A percentile compares a stretch with the other conserved stretches of the same genome.
Conservation (phyloP, 2,329 filamentous ascomycete genomes). For the Blastomyces silverae region DNA sequence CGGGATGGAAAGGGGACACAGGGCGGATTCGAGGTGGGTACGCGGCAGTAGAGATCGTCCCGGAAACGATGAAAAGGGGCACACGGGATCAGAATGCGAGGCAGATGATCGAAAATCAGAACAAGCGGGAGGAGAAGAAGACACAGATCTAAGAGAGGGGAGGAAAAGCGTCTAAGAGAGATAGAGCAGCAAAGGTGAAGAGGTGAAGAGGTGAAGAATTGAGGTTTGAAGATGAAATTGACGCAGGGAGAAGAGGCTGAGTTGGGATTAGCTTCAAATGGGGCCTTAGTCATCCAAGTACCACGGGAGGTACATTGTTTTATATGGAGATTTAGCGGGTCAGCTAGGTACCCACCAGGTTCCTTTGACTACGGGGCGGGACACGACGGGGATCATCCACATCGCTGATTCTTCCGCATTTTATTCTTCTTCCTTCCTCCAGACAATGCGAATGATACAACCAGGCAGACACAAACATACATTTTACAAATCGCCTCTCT, state of each 20-base stretch:
- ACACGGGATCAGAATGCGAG: background rate
- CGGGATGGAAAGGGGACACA: background rate
- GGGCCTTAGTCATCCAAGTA: background rate
- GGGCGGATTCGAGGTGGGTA: background rate
- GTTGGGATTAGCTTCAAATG: background rate
- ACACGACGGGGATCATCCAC: background rate
- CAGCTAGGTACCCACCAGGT: background rate
- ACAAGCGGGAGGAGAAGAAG: background rate
- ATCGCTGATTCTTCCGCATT: too few species aligned
- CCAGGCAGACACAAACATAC: background rate
- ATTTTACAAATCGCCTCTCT: background rate
- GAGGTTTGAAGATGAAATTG: background rate
- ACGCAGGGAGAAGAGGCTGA: background rate
- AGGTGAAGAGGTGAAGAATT: background rate
- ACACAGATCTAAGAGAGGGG: background rate
- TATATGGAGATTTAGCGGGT: background rate
- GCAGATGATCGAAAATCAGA: background rate
- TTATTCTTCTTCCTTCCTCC: too few species aligned
- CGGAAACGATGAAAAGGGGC: background rate
- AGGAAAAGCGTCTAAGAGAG: background rate
- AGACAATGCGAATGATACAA: background rate
- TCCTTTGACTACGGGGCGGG: background rate
- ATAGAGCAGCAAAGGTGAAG: background rate
- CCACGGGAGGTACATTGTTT: background rate
- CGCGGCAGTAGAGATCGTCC: background rate